Evolutionary conservation across 2,329 filamentous ascomycete genomes (phyloP).

Genomic region (Sporothrix protearum): DNA sequence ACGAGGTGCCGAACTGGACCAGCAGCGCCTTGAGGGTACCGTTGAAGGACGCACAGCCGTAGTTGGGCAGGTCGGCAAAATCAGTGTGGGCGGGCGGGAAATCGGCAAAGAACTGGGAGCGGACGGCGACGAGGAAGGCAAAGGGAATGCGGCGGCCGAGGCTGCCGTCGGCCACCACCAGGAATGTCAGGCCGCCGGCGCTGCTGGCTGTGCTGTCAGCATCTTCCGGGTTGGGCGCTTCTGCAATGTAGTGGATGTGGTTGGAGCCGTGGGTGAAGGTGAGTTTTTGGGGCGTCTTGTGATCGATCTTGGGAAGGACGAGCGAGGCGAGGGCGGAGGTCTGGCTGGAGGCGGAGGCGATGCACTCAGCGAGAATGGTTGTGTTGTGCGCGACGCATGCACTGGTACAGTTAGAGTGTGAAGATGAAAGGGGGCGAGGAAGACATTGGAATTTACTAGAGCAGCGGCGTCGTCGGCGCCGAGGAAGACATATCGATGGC

Average conservation of each 20-base stretch:
- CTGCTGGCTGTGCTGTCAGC: conserved; percentile 53
- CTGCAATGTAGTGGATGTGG: conserved; percentile 93
- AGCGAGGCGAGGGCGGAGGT: conserved; percentile 85
- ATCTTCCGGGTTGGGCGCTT: conserved; percentile 63
- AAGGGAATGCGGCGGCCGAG: conserved; percentile 88
- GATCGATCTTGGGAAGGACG: conserved; percentile 91
- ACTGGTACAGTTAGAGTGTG: conserved; percentile 44
- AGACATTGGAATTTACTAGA: conserved; percentile 27
- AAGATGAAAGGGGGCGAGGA: neutral
- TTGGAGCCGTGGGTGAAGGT: conserved; percentile 90
- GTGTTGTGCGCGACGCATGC: conserved; percentile 91
- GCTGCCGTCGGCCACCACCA: conserved; percentile 78
- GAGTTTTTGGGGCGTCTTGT: conserved; percentile 75
- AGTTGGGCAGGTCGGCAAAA: conserved; percentile 75
- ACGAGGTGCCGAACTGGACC: conserved; percentile 75
- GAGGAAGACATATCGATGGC: conserved; percentile 16
- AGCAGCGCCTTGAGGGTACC: conserved; percentile 70
- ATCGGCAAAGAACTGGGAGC: conserved; percentile 74
- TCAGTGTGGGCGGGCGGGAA: conserved; percentile 66
- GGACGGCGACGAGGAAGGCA: conserved; percentile 85
- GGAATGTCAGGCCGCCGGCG: conserved; percentile 81
- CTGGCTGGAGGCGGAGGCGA: conserved; percentile 75
- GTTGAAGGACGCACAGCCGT: conserved; percentile 89
- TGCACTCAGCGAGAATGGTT: conserved; percentile 92
- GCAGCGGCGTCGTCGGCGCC: conserved; percentile 24